These are phyloP conservation scores for Echeveria elegans DNA, from an alignment of 164 flowering plant species.

Conservation along the genomic window DNA sequence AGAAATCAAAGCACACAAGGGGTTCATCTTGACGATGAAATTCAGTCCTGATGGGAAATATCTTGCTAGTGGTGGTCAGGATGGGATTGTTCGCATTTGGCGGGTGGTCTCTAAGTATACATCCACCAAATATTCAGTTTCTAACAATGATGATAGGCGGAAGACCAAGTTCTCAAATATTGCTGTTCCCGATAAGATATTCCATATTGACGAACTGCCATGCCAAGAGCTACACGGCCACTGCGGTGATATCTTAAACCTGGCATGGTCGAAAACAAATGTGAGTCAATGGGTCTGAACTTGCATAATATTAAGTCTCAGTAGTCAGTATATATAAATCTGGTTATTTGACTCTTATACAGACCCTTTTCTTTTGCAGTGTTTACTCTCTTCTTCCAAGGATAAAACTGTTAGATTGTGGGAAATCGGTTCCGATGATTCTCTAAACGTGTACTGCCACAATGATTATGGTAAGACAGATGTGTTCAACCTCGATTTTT, in stretches of 20 bases:
- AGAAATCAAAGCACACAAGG: slow-evolving; percentile 71
- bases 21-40: slow-evolving; percentile 68
- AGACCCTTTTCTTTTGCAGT: slow-evolving; percentile 30
- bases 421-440: slow-evolving; percentile 49
- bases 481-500: background rate
- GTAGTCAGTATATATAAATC: background rate
- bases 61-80: slow-evolving; percentile 85
- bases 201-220: slow-evolving; percentile 62
- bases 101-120: slow-evolving; percentile 30
- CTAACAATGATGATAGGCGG: slow-evolving; percentile 12
- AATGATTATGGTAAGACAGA: slow-evolving; percentile 53
- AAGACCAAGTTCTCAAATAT: slow-evolving; percentile 16
- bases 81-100: slow-evolving; percentile 84
- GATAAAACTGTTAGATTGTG: slow-evolving; percentile 87
- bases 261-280: slow-evolving; percentile 76
- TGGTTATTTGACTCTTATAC: background rate
- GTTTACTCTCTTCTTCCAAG: slow-evolving; percentile 67
- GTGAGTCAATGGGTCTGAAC: slow-evolving; percentile 30
- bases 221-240: slow-evolving; percentile 70
- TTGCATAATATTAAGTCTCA: background rate
- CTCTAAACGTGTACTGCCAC: slow-evolving; percentile 62
- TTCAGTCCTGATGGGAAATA: slow-evolving; percentile 79
- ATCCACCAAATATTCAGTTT: slow-evolving; percentile 16
- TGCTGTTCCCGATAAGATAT: slow-evolving; percentile 50
- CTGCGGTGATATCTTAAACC: slow-evolving; percentile 49